Evolutionary conservation across 208 protist genomes (phyloP), one percentile per base, ranked within the genome.

Genomic region (Strigomonas culicis): DNA sequence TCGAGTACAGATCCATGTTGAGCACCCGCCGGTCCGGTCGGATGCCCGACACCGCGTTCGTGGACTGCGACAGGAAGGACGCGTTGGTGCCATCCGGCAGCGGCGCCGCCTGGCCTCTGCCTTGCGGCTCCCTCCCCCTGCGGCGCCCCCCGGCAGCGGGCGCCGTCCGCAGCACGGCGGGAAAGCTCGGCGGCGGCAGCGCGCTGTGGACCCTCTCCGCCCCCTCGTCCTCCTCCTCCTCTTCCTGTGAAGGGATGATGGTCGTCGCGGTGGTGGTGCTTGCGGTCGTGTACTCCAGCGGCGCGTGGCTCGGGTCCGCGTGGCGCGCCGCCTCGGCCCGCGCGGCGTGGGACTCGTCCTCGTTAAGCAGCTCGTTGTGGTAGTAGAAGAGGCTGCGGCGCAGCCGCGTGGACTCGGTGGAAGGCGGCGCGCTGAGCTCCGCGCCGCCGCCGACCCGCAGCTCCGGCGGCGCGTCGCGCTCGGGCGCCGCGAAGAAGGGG

Each of bases 1-100:
- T 84, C 68, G 69, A 75, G 63, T 81, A 84, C 34, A 64, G 60
- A 46, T 87, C 80, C 80, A 87, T 87, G 47, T 84, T 81, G 1
- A 72, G 30, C 13, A 84, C 61, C 22, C 55, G 39, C 4, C 68
- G 66, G 6, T 66, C 78, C n/a, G 59, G 30, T 13, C 69, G 32
- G 10, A 39, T 39, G 7, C 7, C 4, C 7, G 7, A 13, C 34
- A 10, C 34, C 7, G 10, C 7, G 34, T 39, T 39, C 7, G 34
- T 39, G 34, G 34, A 39, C 34, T 39, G 34, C 7, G 34, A 39
- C 7, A 39, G 34, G 34, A 39, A 39, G 34, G 34, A 39, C 34
- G 34, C 10, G 34, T 39, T 39, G 34, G 7, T 10, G 34, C 34
- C 34, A 10, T 39, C 34, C 34, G 10, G 34, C 34, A 13, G 34